Conservation (phyloP, 257 asterid species). For the Fraxinus cuspidata region DNA sequence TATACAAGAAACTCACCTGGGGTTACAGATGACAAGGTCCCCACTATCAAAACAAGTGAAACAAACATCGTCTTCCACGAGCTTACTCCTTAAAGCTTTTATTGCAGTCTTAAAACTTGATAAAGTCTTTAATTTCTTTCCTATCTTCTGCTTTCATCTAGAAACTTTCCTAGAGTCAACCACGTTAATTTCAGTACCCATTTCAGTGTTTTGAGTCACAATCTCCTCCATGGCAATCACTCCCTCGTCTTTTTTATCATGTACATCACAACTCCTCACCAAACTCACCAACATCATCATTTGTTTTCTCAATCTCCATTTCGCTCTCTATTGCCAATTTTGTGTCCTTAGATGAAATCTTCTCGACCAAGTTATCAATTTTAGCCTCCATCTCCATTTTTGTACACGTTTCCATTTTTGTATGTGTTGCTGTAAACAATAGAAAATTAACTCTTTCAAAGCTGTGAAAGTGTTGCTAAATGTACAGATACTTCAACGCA, state of each 20-base stretch:
- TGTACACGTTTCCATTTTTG: too few relatives aligned
- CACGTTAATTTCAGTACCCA: constrained; percentile 71
- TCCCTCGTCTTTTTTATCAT: constrained; percentile 51
- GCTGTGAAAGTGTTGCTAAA: not conserved
- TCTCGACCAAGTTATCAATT: too few relatives aligned
- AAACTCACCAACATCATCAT: constrained; percentile 53
- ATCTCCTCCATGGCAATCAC: constrained; percentile 61
- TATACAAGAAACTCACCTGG: too few relatives aligned
- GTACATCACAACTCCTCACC: constrained; percentile 40
- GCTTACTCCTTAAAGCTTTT: too few relatives aligned
- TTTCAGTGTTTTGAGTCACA: constrained; percentile 59
- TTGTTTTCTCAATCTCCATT: constrained; percentile 35
- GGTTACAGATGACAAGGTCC: too few relatives aligned
- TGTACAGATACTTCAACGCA: not conserved
- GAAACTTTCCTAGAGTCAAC: constrained; percentile 55
- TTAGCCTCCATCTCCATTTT: too few relatives aligned
- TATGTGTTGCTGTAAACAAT: not conserved
- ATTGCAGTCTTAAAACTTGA: constrained; percentile 32
- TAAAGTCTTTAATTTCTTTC: constrained; percentile 46
- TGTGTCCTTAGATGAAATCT: not conserved
- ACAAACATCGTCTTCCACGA: too few relatives aligned
- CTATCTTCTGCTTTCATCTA: constrained; percentile 72
- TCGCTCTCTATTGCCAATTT: too few relatives aligned
- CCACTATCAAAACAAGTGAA: too few relatives aligned
- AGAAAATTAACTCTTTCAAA: not conserved